Percentiles rank a stretch among this genome's conserved stretches.
These are phyloP conservation scores for Pyrus hybrid DNA, from an alignment of 331 rosid species.

Conservation along the genomic window DNA sequence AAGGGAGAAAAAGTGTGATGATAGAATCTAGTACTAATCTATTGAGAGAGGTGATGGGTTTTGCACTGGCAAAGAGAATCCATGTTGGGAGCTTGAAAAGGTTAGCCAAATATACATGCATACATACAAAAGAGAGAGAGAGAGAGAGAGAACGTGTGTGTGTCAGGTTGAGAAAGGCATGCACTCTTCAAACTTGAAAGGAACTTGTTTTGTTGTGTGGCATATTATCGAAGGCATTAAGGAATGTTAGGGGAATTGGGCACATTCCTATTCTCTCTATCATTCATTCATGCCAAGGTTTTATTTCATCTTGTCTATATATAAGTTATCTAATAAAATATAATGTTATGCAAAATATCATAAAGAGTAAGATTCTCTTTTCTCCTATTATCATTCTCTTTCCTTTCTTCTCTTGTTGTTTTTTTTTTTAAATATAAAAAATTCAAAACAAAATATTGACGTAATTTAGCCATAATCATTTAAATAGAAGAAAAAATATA, in stretches of 20 bases:
- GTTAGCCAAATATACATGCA: constrained; percentile 32
- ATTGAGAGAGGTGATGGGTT: constrained; percentile 71
- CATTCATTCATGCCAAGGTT: neutral
- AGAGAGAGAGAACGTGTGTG: neutral
- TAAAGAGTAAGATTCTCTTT: too few species aligned
- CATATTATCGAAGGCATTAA: neutral
- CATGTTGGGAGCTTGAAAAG: constrained; percentile 66
- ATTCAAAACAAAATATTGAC: too few species aligned
- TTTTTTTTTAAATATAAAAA: too few species aligned
- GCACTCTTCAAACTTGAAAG: constrained; percentile 52
- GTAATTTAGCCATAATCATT: too few species aligned
- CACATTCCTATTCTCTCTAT: constrained; percentile 25
- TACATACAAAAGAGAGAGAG: neutral
- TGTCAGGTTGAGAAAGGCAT: constrained; percentile 50
- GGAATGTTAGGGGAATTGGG: constrained; percentile 16
- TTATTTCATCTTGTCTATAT: constrained; percentile 10
- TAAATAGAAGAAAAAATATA: too few species aligned
- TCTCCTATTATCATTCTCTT: too few species aligned
- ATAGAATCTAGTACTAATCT: constrained; percentile 61
- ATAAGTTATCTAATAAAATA: too few species aligned
- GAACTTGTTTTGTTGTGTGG: constrained; percentile 23
- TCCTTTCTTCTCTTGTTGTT: too few species aligned
- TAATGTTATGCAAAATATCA: neutral
- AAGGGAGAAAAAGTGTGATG: constrained; percentile 38
- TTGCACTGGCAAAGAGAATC: constrained; percentile 62